These are phyloP conservation scores for Avena sativa DNA, from an alignment of 176 grass and related monocot species.

Conservation along the genomic window DNA sequence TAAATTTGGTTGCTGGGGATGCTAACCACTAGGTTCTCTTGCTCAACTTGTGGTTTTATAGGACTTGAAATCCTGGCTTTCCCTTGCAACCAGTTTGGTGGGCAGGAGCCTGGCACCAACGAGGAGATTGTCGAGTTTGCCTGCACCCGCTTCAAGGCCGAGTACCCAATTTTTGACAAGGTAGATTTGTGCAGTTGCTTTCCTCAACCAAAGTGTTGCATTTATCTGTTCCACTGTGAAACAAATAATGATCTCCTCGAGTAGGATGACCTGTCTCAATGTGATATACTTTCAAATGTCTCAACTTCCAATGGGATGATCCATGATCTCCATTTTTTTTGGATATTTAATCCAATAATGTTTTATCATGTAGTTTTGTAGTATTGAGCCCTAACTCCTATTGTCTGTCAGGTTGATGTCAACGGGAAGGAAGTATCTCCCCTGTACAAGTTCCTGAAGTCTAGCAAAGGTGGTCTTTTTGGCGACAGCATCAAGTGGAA, in stretches of 20 bases:
- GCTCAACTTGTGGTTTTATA: constrained; percentile 33
- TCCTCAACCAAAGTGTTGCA: neutral
- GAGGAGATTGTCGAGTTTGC: constrained; percentile 88
- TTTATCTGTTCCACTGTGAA: neutral
- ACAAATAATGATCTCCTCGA: neutral
- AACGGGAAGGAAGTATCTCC: constrained; percentile 60
- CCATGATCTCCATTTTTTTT: neutral
- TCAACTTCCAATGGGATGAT: neutral
- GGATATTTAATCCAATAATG: neutral
- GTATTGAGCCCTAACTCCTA: neutral
- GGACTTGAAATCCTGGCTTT: constrained; percentile 86
- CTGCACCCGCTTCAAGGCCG: constrained; percentile 93
- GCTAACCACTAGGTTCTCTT: neutral
- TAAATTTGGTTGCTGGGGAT: neutral
- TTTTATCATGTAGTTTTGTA: neutral
- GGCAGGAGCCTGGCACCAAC: constrained; percentile 82
- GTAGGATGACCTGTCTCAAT: neutral
- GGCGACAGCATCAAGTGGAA: constrained; percentile 90
- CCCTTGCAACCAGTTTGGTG: constrained; percentile 88
- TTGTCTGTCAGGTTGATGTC: constrained; percentile 62
- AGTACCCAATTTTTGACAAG: constrained; percentile 98
- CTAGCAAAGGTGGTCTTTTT: constrained; percentile 72
- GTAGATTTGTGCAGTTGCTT: constrained; percentile 35
- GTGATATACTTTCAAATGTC: neutral
- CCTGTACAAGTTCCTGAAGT: constrained; percentile 73